phyloP scores from a whole-genome alignment of 768 basidiomycete genomes.

The Lenzites betulinus region DNA sequence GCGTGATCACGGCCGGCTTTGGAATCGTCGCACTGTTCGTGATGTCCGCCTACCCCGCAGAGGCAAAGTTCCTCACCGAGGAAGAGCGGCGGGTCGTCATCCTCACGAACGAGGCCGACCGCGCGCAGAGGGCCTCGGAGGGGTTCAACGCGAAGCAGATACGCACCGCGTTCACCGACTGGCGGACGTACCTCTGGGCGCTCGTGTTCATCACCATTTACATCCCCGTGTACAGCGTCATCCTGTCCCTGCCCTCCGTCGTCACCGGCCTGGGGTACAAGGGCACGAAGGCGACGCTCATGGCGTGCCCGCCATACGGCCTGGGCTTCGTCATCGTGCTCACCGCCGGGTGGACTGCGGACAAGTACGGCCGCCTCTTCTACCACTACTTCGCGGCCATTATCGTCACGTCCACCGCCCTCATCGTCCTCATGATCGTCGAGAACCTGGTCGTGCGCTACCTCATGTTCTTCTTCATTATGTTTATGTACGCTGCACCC shows the following conservation, averaged over 20 bases:
- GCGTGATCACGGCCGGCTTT: constrained; percentile 45
- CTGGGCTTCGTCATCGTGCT: constrained; percentile 35
- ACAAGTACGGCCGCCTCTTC: constrained; percentile 29
- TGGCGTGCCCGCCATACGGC: constrained; percentile 54
- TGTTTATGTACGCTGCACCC: constrained; percentile 31
- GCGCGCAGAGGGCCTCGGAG: constrained; percentile 33
- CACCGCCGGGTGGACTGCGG: constrained; percentile 26
- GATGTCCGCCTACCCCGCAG: constrained; percentile 53
- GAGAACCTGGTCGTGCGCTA: constrained; percentile 33
- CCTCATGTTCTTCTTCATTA: constrained; percentile 38
- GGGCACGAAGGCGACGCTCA: constrained; percentile 57
- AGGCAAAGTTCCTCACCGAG: constrained; percentile 43
- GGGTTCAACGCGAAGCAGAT: constrained; percentile 41
- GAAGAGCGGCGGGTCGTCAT: constrained; percentile 45
- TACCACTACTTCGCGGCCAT: constrained; percentile 28
- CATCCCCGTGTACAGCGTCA: constrained; percentile 44
- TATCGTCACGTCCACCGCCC: constrained; percentile 27
- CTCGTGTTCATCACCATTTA: constrained; percentile 47
- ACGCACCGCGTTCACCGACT: constrained; percentile 38
- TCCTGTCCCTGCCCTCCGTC: constrained; percentile 72
- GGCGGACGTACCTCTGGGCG: constrained; percentile 41
- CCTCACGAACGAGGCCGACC: constrained; percentile 40
- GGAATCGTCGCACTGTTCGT: constrained; percentile 35
- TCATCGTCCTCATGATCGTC: constrained; percentile 35
- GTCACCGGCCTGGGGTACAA: constrained; percentile 62